Base-by-base conservation (phyloP, 2,329 filamentous ascomycete genomes). In the Chalaropsis ovoidea region DNA sequence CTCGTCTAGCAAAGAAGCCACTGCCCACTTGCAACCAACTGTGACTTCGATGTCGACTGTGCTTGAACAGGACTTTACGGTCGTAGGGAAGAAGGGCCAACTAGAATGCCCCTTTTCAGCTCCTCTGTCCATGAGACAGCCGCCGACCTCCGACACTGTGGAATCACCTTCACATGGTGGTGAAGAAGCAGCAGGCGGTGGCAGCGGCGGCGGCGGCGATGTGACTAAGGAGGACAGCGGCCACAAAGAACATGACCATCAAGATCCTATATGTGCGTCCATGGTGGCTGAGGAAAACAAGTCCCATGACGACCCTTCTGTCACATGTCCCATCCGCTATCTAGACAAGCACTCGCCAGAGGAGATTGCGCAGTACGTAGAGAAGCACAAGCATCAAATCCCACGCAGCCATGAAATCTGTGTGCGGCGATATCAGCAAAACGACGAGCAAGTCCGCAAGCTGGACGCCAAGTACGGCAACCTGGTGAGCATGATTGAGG, bases 381-480 rank as follows among this genome's bases (percentile, higher is more conserved):
- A 96, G 74, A 91, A 86, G 63, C 92, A 96, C 77, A 96, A 96
- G 75, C 92, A 97, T 75, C 89, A 96, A 74, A 83, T 97, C 64
- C 93, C 93, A 10, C 85, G 93, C 71, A 96, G 91, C 73, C 93
- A 97, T 75, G 90, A 95, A 73, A 84, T 96, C 56, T 97, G 93
- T 74, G 86, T 97, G 68, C 86, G 89, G 72, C 84, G 92, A 66
- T 96, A 96, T 73, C 90, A 95, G 76, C 87, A 85, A 74, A 93
- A 92, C 72, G 87, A 93, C 70, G 83, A 88, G 69, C 89, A 92
- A 72, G 89, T 95, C 72, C 85, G 86, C 69, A 89, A 95, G 75
- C 80, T 97, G 65, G 93, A 97, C 74, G 90, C 90, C 69, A 97
- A 96, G 75, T 97, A 96, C 73, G 91, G 90, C 69, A 93, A 87